Evolutionary conservation across 2,329 filamentous ascomycete species (phyloP).

Genomic region (Dactylella cylindrospora): DNA sequence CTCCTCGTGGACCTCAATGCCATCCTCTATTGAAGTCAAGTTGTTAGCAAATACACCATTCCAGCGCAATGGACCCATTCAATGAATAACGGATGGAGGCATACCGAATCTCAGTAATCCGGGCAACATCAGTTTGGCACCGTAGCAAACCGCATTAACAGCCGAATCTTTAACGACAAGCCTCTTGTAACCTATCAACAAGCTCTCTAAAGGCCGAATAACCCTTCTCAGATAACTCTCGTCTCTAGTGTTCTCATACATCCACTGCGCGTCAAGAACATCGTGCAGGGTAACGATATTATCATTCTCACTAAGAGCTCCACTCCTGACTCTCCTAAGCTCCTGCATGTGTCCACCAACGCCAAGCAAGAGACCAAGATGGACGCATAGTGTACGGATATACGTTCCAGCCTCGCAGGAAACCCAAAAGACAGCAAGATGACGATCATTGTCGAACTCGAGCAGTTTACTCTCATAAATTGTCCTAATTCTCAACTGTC

Average conservation of each 20-base stretch:
- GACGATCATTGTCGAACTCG: slow-evolving; percentile 97
- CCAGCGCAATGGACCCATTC: slow-evolving; percentile 6
- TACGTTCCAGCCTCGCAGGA: slow-evolving; percentile 98
- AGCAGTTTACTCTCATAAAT: slow-evolving; percentile 92
- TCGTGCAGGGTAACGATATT: slow-evolving; percentile 92
- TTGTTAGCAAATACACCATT: too few relatives aligned
- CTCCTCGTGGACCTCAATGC: slow-evolving; percentile 92
- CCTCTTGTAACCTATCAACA: slow-evolving; percentile 91
- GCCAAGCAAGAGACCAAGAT: slow-evolving; percentile 74
- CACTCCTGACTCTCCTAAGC: slow-evolving; percentile 86
- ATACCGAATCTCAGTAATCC: slow-evolving; percentile 86
- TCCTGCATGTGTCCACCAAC: slow-evolving; percentile 99
- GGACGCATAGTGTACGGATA: slow-evolving; percentile 96
- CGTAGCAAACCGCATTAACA: slow-evolving; percentile 97
- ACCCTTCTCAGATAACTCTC: slow-evolving; percentile 89
- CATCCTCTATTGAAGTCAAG: slow-evolving; percentile 63
- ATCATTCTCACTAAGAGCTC: slow-evolving; percentile 90
- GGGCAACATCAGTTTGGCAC: slow-evolving; percentile 98
- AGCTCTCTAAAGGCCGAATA: slow-evolving; percentile 87
- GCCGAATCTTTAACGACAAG: slow-evolving; percentile 96
- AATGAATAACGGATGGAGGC: slow-evolving; percentile 47
- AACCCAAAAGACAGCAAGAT: slow-evolving; percentile 98
- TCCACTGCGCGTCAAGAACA: slow-evolving; percentile 93
- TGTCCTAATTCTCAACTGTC: slow-evolving; percentile 94
- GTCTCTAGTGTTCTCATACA: slow-evolving; percentile 91